Evolutionary conservation across 306 rosid species (phyloP).

Genomic region (Vigna unguiculata): DNA sequence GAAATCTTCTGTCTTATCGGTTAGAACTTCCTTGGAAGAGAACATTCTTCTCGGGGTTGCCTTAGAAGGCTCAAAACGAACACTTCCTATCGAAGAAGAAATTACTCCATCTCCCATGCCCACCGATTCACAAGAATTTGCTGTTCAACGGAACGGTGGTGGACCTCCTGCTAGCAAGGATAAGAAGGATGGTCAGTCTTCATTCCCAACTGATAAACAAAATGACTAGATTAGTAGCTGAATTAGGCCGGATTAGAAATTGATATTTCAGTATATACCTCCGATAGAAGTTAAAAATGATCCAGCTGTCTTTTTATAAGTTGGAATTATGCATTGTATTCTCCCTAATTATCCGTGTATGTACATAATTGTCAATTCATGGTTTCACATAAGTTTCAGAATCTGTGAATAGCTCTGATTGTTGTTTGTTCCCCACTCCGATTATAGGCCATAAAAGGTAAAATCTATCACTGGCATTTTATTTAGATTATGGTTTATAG

Average conservation of each 20-base stretch:
- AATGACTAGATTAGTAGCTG: conserved; percentile 53
- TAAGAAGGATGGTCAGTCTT: conserved; percentile 65
- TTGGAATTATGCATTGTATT: conserved; percentile 64
- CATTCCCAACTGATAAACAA: conserved; percentile 52
- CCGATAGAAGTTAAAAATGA: conserved; percentile 43
- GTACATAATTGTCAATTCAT: conserved; percentile 44
- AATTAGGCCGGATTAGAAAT: conserved; percentile 42
- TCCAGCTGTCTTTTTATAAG: conserved; percentile 86
- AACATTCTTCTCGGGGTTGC: conserved; percentile 95
- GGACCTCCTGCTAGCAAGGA: conserved; percentile 63
- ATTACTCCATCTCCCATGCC: conserved; percentile 49
- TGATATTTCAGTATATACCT: conserved; percentile 37
- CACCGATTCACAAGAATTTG: conserved; percentile 68
- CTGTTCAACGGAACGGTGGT: conserved; percentile 60
- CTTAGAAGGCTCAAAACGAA: conserved; percentile 92
- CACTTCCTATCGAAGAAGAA: conserved; percentile 90
- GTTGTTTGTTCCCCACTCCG: neutral
- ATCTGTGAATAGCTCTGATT: neutral
- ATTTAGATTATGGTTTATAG: neutral
- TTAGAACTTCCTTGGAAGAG: conserved; percentile 73
- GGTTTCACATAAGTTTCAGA: conserved; percentile 24
- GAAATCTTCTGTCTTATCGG: conserved; percentile 49
- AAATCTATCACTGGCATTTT: neutral
- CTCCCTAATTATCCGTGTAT: conserved; percentile 32
- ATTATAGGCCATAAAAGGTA: neutral